Evolutionary conservation across 192 early-diverging fungal genomes (phyloP).

Genomic region (Coemansia sp.): DNA sequence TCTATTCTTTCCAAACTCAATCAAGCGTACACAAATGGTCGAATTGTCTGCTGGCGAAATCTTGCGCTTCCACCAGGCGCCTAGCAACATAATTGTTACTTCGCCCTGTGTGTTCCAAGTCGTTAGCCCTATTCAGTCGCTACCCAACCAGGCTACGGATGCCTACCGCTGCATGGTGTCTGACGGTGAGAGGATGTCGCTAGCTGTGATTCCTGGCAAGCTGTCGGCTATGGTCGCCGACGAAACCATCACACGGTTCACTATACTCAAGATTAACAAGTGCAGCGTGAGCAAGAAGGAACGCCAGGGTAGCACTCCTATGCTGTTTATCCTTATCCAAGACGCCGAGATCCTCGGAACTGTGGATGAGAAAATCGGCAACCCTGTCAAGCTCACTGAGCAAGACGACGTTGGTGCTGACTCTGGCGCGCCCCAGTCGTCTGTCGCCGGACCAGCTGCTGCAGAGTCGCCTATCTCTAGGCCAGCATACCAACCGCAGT

Average conservation of each 20-base stretch:
- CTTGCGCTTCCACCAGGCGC: slow-evolving; percentile 22
- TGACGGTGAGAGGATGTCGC: slow-evolving; percentile 40
- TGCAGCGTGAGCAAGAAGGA: slow-evolving; percentile 34
- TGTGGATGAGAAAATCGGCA: slow-evolving; percentile 26
- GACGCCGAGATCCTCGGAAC: slow-evolving; percentile 42
- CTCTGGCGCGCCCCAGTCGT: not conserved
- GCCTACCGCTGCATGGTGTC: slow-evolving; percentile 46
- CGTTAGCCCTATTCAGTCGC: slow-evolving; percentile 37
- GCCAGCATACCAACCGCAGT: slow-evolving; percentile 20
- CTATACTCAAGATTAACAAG: slow-evolving; percentile 35
- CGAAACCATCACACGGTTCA: slow-evolving; percentile 30
- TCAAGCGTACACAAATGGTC: not conserved
- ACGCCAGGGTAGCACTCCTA: slow-evolving; percentile 17
- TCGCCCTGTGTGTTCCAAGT: slow-evolving; percentile 30
- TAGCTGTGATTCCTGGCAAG: slow-evolving; percentile 40
- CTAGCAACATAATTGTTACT: slow-evolving; percentile 18
- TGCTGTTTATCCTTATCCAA: slow-evolving; percentile 36
- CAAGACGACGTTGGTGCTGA: not conserved
- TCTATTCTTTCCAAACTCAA: not conserved
- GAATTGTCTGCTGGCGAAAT: slow-evolving; percentile 41
- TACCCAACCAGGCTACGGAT: slow-evolving; percentile 23
- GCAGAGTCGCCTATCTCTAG: slow-evolving; percentile 2
- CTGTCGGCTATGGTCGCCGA: slow-evolving; percentile 31
- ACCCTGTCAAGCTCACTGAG: slow-evolving; percentile 4
- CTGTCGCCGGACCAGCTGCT: slow-evolving; percentile 2